Evolutionary conservation across 1,284 basidiomycete species (phyloP), one percentile per base, ranked within the genome.

Genomic region (Caloboletus firmus): DNA sequence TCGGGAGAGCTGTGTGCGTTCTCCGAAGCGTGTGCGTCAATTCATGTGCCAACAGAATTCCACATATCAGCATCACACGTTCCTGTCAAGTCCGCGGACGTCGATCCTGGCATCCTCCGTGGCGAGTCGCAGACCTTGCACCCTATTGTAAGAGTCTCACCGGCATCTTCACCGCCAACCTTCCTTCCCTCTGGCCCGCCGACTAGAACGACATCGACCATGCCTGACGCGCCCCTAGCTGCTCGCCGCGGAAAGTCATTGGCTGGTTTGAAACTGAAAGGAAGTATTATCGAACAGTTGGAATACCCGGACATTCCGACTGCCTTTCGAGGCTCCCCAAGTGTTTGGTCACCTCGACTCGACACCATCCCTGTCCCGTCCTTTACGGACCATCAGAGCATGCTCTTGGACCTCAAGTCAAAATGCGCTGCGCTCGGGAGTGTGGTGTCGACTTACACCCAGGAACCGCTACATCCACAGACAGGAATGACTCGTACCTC

Each of bases 221-320:
- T 41, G 17, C 34, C 71, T 17, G 64, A 67, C 15, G 70, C 66
- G 36, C 54, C 75, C 28, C 67, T 80, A 36, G 82, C 84, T 49
- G 66, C 73, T 49, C 81, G 82, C 15, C 75, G 85, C 54, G 84
- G 85, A 37, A 79, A 76, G 63, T 72, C 72, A 40, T 58, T 77
- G 17, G 64, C 77, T 31, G 71, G 75, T 4, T 65, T 86, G 36
- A 61, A 70, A 24, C 54, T 81, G 30, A 66, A 67, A 43, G 58
- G 62, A 41, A 60, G 63, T 37, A 42, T 59, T n/a, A 60, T 64
- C 20, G 59, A 61, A 31, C 57, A 64, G 15, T 61, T 70, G 56
- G 58, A 74, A 37, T 85, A 86, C 66, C 83, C 85, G 34, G 75
- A 74, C 49, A 82, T 86, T 41, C 85, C 85, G 17, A 81, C 82